Conservation (phyloP, 179 eudicot genomes). For the Camellia oleifera region DNA sequence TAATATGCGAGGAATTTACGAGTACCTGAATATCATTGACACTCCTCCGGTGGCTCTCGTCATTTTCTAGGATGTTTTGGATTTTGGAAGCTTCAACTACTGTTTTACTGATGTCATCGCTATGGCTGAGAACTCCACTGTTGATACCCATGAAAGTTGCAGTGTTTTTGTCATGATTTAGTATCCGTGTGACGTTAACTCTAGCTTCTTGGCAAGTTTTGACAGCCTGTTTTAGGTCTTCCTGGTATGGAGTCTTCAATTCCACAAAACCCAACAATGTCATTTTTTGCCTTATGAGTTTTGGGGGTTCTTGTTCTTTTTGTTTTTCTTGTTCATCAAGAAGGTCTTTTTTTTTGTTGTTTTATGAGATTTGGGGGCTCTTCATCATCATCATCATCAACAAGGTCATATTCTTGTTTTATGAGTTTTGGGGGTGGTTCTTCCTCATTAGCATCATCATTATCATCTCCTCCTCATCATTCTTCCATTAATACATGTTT, state of each 20-base stretch:
- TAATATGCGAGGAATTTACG: neutral
- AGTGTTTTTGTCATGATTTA: neutral
- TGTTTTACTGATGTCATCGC: neutral
- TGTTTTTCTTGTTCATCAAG: no score
- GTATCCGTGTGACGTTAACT: neutral
- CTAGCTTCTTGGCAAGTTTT: neutral
- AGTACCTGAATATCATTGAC: neutral
- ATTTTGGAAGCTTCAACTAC: neutral
- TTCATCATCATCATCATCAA: no score
- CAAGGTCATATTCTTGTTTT: no score
- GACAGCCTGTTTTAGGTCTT: neutral
- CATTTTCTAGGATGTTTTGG: neutral
- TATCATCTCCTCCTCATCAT: no score
- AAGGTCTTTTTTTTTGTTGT: no score
- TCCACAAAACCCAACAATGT: neutral
- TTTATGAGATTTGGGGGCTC: no score
- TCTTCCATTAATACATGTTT: neutral
- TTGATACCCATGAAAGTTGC: neutral
- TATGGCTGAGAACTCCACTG: neutral
- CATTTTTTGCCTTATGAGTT: neutral
- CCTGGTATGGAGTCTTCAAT: neutral
- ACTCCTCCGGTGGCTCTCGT: no score
- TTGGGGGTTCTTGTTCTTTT: neutral
- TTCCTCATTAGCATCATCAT: neutral
- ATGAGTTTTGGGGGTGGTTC: no score